Conservation (phyloP, 164 flowering plant species). For the Umbilicus rupestris region DNA sequence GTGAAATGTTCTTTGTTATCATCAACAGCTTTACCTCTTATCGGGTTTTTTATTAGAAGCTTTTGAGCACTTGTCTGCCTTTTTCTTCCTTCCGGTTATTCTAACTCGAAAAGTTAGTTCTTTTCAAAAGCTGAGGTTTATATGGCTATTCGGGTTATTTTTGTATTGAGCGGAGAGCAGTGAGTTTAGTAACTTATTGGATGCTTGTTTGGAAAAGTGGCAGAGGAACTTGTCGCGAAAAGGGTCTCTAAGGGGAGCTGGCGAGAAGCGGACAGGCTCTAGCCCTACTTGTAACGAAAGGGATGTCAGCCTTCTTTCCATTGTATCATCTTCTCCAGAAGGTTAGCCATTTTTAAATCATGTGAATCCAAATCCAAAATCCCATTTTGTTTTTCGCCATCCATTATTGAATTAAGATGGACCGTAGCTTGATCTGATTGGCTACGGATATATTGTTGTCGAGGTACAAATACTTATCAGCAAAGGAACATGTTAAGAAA, state of each 20-base stretch:
- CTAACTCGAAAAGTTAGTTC: not conserved
- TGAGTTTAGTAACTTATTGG: not conserved
- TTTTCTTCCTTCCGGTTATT: not conserved
- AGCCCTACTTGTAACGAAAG: conserved; percentile 3
- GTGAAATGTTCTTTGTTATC: not conserved
- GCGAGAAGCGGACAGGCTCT: not conserved
- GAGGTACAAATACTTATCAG: not conserved
- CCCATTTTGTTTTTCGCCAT: not conserved
- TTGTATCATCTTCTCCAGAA: not conserved
- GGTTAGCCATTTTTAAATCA: not conserved
- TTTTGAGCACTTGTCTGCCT: not conserved
- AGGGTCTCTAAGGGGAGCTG: not conserved
- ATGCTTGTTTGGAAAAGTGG: not conserved
- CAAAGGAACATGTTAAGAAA: not conserved
- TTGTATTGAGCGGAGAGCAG: not conserved
- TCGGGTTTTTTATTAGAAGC: not conserved
- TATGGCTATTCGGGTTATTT: not conserved
- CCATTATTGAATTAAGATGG: not conserved
- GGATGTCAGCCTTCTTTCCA: not conserved
- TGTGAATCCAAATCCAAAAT: not conserved
- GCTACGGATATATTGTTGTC: not conserved
- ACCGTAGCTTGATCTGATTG: not conserved
- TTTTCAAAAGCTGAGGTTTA: not conserved
- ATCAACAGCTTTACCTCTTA: not conserved
- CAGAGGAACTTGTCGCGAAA: conserved; percentile 4